Base-by-base conservation (phyloP, 805 yeast species). In the Barnettozyma populi region DNA sequence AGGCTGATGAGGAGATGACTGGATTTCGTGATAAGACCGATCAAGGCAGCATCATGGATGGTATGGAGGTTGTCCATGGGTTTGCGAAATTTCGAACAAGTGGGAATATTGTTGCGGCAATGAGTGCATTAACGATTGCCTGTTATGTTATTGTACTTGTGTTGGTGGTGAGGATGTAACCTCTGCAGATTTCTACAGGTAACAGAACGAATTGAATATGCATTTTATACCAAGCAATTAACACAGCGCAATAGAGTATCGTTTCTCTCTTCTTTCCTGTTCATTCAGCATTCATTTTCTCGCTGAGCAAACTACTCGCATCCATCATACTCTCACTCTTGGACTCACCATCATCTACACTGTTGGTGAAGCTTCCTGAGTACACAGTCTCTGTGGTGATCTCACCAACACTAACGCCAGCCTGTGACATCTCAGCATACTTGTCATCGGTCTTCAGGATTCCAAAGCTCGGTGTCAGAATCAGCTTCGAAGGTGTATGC, bases 401-500 rank as follows among this genome's bases (percentile, higher is more conserved):
- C 31, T 39, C 42, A 5, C 42, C 42, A 6, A 39, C n/a, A 16
- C 42, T 39, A 16, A 39, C 42, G n/a, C 42, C 42, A 16, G 32
- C 32, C 16, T 39, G 42, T 8, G 32, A 14, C 7, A 25, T 16
- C 20, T 25, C 42, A 5, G 42, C 20, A 39, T 37, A 37, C 18
- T 16, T 25, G 18, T 24, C 42, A 39, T 39, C 34, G 9, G 42
- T 39, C 21, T 39, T 16, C 13, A 25, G 18, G 14, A 39, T 27
- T 9, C 42, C 42, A 39, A 39, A 39, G n/a, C 14, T 39, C 13
- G 32, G 42, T 9, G 42, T 39, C 20, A 39, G 42, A 9, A 39
- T 39, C 31, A 39, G n/a, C 16, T 39, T 39, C 14, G 42, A 39
- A n/a, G 42, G 42, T 7, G 42, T 25, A 25, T 39, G 42, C 34